Evolutionary conservation across 768 basidiomycete genomes (phyloP).

Genomic region (Hemileccinum rubropunctum): DNA sequence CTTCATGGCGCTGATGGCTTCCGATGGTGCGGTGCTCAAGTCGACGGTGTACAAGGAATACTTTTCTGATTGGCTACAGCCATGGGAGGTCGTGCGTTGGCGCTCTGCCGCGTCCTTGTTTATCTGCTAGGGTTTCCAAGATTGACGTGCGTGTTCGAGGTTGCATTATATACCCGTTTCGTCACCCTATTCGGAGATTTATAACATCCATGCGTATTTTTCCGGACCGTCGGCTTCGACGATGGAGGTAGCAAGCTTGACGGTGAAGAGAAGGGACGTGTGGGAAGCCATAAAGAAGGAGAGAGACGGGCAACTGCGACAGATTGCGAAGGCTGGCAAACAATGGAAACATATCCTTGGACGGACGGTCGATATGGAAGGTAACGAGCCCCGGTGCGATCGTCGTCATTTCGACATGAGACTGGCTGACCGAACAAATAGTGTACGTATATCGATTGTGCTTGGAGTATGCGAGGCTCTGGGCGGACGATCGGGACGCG

Average conservation of each 20-base stretch:
- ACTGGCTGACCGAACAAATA: slow-evolving; percentile 28
- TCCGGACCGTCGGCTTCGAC: slow-evolving; percentile 73
- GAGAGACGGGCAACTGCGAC: slow-evolving; percentile 68
- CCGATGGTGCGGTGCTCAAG: slow-evolving; percentile 88
- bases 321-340: slow-evolving; percentile 90
- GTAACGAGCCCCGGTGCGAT: slow-evolving; percentile 40
- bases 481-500: slow-evolving; percentile 78
- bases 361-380: slow-evolving; percentile 88
- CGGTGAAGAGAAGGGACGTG: slow-evolving; percentile 30
- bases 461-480: slow-evolving; percentile 84
- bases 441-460: slow-evolving; percentile 86
- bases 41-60: slow-evolving; percentile 90
- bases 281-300: slow-evolving; percentile 40
- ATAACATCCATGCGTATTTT: slow-evolving; percentile 93
- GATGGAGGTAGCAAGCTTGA: slow-evolving; percentile 51
- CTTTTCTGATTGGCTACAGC: slow-evolving; percentile 89
- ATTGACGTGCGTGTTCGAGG: slow-evolving; percentile 44
- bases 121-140: too few relatives aligned
- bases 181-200: slow-evolving; percentile 82
- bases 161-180: slow-evolving; percentile 94
- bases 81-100: slow-evolving; percentile 53
- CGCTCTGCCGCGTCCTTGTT: too few relatives aligned
- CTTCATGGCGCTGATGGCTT: slow-evolving; percentile 81
- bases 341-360: slow-evolving; percentile 88
- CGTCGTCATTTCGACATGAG: background rate